Evolutionary conservation across 345 rosid species (phyloP).

Genomic region (Murraya koenigii): DNA sequence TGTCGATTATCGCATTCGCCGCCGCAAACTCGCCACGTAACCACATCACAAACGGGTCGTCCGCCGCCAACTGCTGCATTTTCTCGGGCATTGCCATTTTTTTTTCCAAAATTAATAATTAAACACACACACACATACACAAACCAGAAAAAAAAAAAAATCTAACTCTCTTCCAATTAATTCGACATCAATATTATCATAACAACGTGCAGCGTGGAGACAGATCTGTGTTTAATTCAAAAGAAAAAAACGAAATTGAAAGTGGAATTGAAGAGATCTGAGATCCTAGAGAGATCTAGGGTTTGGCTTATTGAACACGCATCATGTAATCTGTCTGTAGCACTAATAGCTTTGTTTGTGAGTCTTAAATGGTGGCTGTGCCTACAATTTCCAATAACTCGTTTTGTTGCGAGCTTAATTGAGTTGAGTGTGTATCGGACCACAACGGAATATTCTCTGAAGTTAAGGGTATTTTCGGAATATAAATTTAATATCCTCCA

Average conservation of each 20-base stretch:
- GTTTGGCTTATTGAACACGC: conserved; percentile 50
- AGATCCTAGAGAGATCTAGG: conserved; percentile 42
- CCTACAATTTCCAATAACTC: not conserved
- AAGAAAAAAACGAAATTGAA: not conserved
- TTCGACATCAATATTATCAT: not conserved
- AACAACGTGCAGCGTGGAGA: not conserved
- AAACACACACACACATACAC: not conserved
- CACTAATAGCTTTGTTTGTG: not conserved
- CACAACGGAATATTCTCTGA: not conserved
- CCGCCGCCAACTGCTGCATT: conserved; percentile 71
- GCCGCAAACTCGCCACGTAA: conserved; percentile 89
- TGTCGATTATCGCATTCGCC: conserved; percentile 84
- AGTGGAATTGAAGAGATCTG: not conserved
- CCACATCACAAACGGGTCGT: conserved; percentile 86
- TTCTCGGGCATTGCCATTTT: conserved; percentile 82
- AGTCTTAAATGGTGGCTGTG: conserved; percentile 37
- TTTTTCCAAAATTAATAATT: not conserved
- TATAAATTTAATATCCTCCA: not conserved
- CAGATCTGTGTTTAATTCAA: conserved; percentile 13
- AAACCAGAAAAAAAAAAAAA: not conserved
- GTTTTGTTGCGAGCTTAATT: not conserved
- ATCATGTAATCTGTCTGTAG: not conserved
- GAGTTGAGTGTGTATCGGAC: not conserved
- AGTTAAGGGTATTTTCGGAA: not conserved
- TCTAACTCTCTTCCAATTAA: not conserved